Conservation (phyloP, 805 yeast genomes). For the Candida germanica region DNA sequence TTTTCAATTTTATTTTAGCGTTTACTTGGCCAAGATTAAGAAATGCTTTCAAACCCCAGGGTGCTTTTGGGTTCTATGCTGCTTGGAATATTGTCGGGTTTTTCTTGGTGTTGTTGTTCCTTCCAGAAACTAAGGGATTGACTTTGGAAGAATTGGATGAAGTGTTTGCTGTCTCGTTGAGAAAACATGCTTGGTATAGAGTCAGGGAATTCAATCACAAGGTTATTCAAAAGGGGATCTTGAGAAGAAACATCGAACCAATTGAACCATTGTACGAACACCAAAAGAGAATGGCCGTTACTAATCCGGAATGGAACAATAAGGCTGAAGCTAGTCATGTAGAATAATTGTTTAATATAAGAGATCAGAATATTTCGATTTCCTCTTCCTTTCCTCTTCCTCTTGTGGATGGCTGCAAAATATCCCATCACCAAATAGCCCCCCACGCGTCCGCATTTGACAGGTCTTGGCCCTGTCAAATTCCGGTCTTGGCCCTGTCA, state of each 20-base stretch:
- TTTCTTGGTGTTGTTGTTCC: conserved; percentile 65
- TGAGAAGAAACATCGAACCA: conserved; percentile 43
- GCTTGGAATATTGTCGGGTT: conserved; percentile 76
- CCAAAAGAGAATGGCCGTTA: conserved; percentile 50
- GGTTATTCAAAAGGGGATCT: conserved; percentile 44
- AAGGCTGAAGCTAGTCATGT: conserved; percentile 53
- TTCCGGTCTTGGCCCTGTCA: neutral
- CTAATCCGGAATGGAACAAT: conserved; percentile 61
- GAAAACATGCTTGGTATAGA: conserved; percentile 49
- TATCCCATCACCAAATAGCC: no score
- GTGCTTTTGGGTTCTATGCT: conserved; percentile 88
- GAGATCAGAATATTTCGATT: no score
- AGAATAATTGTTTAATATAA: conserved; percentile 29
- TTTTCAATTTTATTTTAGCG: conserved; percentile 66
- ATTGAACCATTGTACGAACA: conserved; percentile 58
- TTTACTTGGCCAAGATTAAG: conserved; percentile 77
- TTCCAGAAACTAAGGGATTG: conserved; percentile 65
- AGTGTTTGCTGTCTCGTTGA: conserved; percentile 58
- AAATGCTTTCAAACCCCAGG: conserved; percentile 67
- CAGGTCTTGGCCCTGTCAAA: neutral
- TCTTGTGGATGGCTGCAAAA: no score
- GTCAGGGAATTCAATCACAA: conserved; percentile 29
- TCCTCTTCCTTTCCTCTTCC: no score
- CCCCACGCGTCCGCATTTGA: neutral
- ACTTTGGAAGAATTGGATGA: conserved; percentile 77